Conservation (phyloP, 495 filamentous ascomycete species). For the Astrothelium macrocarpum region DNA sequence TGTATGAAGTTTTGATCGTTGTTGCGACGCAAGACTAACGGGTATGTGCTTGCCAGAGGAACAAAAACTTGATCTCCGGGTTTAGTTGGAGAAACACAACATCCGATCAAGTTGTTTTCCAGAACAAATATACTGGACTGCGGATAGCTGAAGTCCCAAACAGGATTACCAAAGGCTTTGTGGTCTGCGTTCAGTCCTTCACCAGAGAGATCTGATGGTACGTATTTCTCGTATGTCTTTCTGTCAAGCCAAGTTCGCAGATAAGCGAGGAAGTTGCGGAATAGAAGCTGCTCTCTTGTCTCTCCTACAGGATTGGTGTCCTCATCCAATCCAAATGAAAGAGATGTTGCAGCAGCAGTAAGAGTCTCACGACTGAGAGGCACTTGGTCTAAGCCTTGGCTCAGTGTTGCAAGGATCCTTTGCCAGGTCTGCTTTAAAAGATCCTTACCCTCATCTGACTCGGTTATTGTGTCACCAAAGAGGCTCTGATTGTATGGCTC, state of each 20-base stretch:
- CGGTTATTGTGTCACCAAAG: not conserved
- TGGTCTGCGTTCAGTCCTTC: not conserved
- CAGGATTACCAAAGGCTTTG: not conserved
- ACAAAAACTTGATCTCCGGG: not conserved
- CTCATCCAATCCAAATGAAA: not conserved
- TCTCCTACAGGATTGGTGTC: not conserved
- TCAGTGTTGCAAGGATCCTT: not conserved
- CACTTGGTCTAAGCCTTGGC: not conserved
- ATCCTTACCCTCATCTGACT: no score
- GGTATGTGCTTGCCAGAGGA: not conserved
- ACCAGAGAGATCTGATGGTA: not conserved
- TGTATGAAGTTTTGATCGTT: not conserved
- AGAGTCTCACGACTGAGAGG: not conserved
- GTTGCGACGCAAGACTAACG: not conserved
- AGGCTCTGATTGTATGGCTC: no score
- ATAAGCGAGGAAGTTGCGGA: not conserved
- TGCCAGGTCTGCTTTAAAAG: not conserved
- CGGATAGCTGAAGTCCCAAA: not conserved
- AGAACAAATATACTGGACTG: not conserved
- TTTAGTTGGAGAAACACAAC: not conserved
- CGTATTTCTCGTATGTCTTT: not conserved
- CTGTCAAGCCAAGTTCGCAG: not conserved
- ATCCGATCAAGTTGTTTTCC: not conserved
- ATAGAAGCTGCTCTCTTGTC: not conserved
- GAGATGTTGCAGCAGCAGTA: not conserved